Percentiles rank a stretch among this genome's conserved stretches.
phyloP scores from a whole-genome alignment of 129 eudicot genomes.

The Flaveria robusta region DNA sequence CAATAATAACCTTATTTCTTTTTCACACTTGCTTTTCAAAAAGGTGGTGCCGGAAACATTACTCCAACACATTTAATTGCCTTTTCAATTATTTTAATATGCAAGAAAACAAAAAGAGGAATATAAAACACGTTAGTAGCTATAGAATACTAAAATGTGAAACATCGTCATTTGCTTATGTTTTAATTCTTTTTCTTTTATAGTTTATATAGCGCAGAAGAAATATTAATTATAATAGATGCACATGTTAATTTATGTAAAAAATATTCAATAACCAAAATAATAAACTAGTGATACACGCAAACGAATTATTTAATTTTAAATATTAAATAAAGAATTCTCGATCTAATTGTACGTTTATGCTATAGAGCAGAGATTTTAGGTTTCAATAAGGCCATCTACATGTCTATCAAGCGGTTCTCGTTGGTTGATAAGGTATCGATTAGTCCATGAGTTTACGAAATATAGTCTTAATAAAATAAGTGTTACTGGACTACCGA shows the following conservation, averaged over 20 bases:
- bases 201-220: no score
- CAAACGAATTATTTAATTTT: not conserved
- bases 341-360: no score
- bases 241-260: not conserved
- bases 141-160: not conserved
- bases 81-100: not conserved
- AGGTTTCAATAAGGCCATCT: no score
- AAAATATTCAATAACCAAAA: not conserved
- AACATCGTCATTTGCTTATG: not conserved
- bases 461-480: no score
- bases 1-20: constrained; percentile 8
- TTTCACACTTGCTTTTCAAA: constrained; percentile 30
- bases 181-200: not conserved
- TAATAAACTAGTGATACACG: not conserved
- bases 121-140: constrained; percentile 1
- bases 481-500: no score
- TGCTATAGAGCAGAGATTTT: no score
- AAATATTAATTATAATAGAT: not conserved
- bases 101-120: not conserved
- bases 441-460: no score
- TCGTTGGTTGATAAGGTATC: no score
- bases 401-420: no score
- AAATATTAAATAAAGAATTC: not conserved
- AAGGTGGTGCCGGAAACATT: constrained; percentile 29
- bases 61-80: constrained; percentile 27